Percentiles rank a stretch among this genome's conserved stretches.
Conservation (phyloP, 139 green algal species). For the Chlamydomonas sp. region DNA sequence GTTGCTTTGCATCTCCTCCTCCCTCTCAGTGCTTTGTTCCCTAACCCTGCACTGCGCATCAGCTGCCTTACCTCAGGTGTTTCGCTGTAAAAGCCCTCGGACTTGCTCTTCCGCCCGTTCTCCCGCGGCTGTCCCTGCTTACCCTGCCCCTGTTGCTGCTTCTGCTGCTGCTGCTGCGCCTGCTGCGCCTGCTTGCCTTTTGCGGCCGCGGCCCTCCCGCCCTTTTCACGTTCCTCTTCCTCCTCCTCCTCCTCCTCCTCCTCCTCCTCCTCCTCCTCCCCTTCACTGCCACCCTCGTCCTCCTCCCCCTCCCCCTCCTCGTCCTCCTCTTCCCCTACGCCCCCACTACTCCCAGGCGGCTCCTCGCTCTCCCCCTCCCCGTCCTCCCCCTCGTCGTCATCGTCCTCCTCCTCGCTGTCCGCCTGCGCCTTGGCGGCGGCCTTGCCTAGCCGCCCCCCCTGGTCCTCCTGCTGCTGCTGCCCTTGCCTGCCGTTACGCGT, state of each 20-base stretch:
- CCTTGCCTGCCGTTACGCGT: background rate
- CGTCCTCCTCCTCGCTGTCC: constrained; percentile 5
- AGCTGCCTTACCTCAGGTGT: constrained; percentile 21
- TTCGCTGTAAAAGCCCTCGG: constrained; percentile 23
- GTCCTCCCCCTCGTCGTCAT: constrained; percentile 34
- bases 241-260: constrained; percentile 14
- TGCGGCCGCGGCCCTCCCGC: background rate
- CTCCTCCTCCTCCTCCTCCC: constrained; percentile 35
- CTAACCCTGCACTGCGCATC: background rate
- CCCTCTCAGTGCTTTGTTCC: background rate
- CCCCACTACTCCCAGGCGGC: constrained; percentile 1
- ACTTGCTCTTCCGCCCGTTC: constrained; percentile 12
- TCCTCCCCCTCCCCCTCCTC: constrained; percentile 37
- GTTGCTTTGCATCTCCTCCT: too few species aligned
- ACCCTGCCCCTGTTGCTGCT: constrained; percentile 11
- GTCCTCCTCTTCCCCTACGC: constrained; percentile 28
- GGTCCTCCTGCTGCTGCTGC: constrained; percentile 5
- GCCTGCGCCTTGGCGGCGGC: constrained; percentile 31
- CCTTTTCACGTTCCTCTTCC: background rate
- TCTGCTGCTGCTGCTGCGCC: constrained; percentile 5
- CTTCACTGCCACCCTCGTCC: constrained; percentile 5
- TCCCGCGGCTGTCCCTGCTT: background rate
- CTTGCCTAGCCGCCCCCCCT: constrained; percentile 28
- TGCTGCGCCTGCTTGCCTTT: background rate
- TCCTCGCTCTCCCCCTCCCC: constrained; percentile 14